Conservation (phyloP, 805 yeast genomes). For the Yarrowia sp. region DNA sequence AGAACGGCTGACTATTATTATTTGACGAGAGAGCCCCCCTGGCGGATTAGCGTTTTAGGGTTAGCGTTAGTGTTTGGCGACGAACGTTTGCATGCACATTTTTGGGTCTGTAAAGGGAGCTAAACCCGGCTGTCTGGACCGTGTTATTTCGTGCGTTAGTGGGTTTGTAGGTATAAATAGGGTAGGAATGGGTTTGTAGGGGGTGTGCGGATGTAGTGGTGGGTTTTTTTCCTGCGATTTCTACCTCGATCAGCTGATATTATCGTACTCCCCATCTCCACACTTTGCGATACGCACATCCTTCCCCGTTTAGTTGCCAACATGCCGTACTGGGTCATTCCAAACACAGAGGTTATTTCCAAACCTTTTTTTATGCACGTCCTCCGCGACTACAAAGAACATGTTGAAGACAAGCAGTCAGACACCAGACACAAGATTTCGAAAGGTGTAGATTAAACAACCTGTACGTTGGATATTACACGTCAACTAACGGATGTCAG, state of each 20-base stretch:
- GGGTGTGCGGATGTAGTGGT: too few species aligned
- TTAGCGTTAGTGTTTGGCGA: neutral
- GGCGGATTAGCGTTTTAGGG: neutral
- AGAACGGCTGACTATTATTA: neutral
- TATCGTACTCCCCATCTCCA: neutral
- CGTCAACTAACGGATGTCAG: too few species aligned
- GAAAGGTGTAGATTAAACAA: too few species aligned
- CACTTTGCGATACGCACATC: neutral
- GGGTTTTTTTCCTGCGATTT: neutral
- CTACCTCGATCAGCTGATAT: neutral
- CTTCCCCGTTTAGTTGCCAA: neutral
- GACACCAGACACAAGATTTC: too few species aligned
- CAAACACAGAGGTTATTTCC: neutral
- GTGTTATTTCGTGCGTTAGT: neutral
- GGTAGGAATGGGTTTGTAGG: neutral
- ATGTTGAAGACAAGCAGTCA: too few species aligned
- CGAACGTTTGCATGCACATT: neutral
- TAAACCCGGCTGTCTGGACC: neutral
- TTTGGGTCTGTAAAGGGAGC: neutral
- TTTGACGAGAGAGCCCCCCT: neutral
- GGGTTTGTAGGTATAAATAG: neutral
- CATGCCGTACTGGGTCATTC: constrained; percentile 18
- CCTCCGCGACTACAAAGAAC: neutral
- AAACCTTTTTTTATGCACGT: neutral
- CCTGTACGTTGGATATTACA: neutral